Base-by-base conservation (phyloP, 108 stramenopile genomes). In the Skeletonema marinoi region DNA sequence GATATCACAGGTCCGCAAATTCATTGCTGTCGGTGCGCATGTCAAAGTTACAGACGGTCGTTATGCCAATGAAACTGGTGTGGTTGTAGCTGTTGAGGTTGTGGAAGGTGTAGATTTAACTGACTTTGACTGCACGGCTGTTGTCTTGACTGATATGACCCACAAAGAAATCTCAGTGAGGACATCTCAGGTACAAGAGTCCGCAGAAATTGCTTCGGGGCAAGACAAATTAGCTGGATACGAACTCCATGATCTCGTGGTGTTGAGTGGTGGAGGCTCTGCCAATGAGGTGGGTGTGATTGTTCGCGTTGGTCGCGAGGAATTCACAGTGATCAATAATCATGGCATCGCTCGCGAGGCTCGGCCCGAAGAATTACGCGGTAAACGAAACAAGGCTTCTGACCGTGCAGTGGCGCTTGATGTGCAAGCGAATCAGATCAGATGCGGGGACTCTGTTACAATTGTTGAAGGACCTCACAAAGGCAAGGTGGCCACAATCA, bases 31-130 rank as follows among this genome's bases (percentile, higher is more conserved):
- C 13, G 99, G 98, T 58, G 92, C 88, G 8, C 98, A 98, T 84
- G 99, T 98, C 25, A 97, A 98, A 80, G 96, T 99, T 16, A 96
- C 90, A 39, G 96, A 96, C 78, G 98, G 99, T 36, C 83, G 93
- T 25, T 97, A 97, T 80, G 87, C 93, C 29, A 97, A 97, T 67
- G 96, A 98, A 76, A 99, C 98, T 17, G 98, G 98, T 73, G 92
- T 87, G 50, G 96, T 99, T 25, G 94, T 96, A 13, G 92, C 90
- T 30, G 88, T 97, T 14, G 93, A 94, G 73, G 67, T 84, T 56
- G 58, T 91, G 32, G 93, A 95, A 38, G 93, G 93, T 6, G 93
- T 92, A 56, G 87, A 73, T 29, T 74, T 46, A 21, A 68, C 81
- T 17, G 80, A 82, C 21, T 82, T 74, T 39, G 92, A 96, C 66